These are phyloP conservation scores for Naganishia vaughanmartiniae DNA, from an alignment of 768 basidiomycete genomes.

Conservation along the genomic window DNA sequence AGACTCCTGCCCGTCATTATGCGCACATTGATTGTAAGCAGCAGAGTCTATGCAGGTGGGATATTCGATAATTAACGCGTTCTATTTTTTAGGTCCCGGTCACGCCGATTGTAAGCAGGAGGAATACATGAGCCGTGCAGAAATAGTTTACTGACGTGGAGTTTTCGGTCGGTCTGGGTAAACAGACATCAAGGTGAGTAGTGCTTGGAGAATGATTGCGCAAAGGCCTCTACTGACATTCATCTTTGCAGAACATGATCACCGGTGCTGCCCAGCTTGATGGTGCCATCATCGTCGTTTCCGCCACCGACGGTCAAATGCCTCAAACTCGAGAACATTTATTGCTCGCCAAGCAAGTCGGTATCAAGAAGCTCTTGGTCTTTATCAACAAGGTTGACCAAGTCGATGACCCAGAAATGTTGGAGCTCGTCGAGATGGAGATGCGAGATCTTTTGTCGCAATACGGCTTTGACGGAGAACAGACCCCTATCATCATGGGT, in stretches of 20 bases:
- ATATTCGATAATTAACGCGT: not conserved
- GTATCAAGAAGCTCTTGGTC: slow-evolving; percentile 93
- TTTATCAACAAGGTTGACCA: slow-evolving; percentile 99
- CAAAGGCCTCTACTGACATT: not conserved
- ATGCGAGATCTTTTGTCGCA: slow-evolving; percentile 90
- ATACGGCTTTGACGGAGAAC: slow-evolving; percentile 95
- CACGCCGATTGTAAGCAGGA: slow-evolving; percentile 79
- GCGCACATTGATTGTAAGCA: slow-evolving; percentile 85
- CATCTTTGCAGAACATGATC: slow-evolving; percentile 85
- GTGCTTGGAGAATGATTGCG: not conserved
- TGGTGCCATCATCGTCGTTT: slow-evolving; percentile 66
- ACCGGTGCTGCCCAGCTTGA: slow-evolving; percentile 99
- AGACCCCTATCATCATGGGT: slow-evolving; percentile 97
- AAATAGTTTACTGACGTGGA: slow-evolving; percentile 22
- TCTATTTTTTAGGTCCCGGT: slow-evolving; percentile 48
- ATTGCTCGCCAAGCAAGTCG: slow-evolving; percentile 94
- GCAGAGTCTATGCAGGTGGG: slow-evolving; percentile 57
- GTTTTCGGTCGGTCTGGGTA: not conserved
- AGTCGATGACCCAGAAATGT: slow-evolving; percentile 95
- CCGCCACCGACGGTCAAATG: slow-evolving; percentile 99
- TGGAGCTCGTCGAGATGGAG: slow-evolving; percentile 99
- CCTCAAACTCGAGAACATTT: slow-evolving; percentile 98
- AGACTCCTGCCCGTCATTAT: slow-evolving; percentile 83
- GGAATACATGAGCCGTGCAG: not conserved
- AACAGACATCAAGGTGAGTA: slow-evolving; percentile 42